These are phyloP conservation scores for Chalara sp. DNA, from an alignment of 2,329 filamentous ascomycete species.

Conservation along the genomic window DNA sequence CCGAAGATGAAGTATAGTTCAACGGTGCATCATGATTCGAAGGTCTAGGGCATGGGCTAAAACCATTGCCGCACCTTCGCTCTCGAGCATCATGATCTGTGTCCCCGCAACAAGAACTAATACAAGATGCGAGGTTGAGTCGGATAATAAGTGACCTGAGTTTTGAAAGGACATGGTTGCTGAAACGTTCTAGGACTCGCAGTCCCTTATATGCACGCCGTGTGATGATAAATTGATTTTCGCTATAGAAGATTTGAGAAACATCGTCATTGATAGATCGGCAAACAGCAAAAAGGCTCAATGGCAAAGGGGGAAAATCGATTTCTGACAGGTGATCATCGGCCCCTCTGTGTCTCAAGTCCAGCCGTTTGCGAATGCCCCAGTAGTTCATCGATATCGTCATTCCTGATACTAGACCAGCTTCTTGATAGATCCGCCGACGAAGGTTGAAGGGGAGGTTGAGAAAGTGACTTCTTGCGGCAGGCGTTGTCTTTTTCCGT, in stretches of 20 bases:
- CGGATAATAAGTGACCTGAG: background rate
- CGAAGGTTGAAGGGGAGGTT: too few relatives aligned
- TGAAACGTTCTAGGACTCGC: background rate
- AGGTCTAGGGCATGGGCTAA: background rate
- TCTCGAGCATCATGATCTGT: background rate
- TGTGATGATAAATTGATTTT: background rate
- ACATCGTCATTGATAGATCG: background rate
- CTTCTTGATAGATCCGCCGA: too few relatives aligned
- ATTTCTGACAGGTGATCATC: too few relatives aligned
- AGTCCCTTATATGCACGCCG: background rate
- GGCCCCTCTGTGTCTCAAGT: too few relatives aligned
- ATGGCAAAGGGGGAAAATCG: too few relatives aligned
- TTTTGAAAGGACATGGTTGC: background rate
- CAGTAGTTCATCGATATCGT: too few relatives aligned
- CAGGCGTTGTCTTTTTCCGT: too few relatives aligned
- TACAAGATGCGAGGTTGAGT: background rate
- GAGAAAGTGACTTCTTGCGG: too few relatives aligned
- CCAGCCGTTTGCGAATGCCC: too few relatives aligned
- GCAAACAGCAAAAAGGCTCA: background rate
- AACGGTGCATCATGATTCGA: slow-evolving; percentile 3
- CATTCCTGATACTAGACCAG: too few relatives aligned
- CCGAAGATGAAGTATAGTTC: background rate
- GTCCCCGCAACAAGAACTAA: background rate
- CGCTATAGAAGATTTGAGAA: background rate
- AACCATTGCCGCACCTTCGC: background rate